Evolutionary conservation across 129 eudicot species (phyloP), one percentile per base, ranked within the genome.

Genomic region (Solidago caesia): DNA sequence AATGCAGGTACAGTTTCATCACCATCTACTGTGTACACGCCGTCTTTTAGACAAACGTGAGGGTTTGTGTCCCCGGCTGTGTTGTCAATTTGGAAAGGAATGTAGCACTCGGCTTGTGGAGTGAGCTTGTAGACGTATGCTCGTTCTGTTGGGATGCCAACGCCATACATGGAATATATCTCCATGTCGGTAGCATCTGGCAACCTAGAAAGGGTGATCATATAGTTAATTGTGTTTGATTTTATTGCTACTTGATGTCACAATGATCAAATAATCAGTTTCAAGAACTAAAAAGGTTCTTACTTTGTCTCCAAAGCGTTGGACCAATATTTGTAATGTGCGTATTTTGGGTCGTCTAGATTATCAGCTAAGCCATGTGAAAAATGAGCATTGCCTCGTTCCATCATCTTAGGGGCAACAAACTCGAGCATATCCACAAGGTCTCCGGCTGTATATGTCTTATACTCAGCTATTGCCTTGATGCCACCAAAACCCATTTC

Each of bases 321-420:
- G 6, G 99, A 87, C 99, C 99, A 94, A 59, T 94, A 87, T 68
- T 82, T 95, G 85, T 86, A 87, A 82, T 95, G 99, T 9, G 48
- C 7, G 78, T 95, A 95, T 71, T 88, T 88, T 10, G 96, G 96
- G 82, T 95, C 97, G 27, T 91, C 91, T 73, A 88, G 82, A 84
- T 91, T 76, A 9, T 91, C 96, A 62, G 96, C 97, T 71, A 95
- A 68, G 15, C 94, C 96, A 62, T 91, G 89, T 11, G 99, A 95
- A 69, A 75, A 95, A 59, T 95, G 99, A 46, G 79, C 66, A n/a
- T 56, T 82, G 33, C 97, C 97, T 44, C 97, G 96, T 45, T 82
- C 84, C 99, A 91, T 91, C 99, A 95, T 88, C 82, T 84, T 89
- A 15, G 97, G 99, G 53, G 99, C 99, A 64, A 95, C 96, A 83